phyloP scores from a whole-genome alignment of 805 yeast species.

The Candida gorgasii region DNA sequence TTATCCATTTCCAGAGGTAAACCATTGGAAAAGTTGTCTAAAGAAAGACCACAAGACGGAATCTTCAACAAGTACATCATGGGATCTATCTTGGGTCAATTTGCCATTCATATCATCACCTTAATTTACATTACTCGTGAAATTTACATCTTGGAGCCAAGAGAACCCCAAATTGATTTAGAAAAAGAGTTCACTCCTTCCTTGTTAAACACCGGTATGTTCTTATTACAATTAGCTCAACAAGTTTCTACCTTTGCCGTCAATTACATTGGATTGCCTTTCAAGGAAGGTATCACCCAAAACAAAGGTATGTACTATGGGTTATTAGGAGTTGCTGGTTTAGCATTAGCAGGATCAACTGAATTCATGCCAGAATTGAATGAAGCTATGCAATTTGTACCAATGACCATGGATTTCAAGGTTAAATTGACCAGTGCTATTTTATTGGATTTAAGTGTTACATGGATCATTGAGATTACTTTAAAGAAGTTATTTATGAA shows the following conservation, averaged over 20 bases:
- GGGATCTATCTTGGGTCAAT: constrained; percentile 97
- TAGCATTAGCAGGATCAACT: constrained; percentile 89
- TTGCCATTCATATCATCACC: constrained; percentile 85
- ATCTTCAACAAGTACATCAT: constrained; percentile 92
- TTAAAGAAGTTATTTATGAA: constrained; percentile 88
- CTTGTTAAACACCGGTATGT: constrained; percentile 92
- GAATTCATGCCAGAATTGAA: constrained; percentile 94
- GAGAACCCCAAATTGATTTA: constrained; percentile 85
- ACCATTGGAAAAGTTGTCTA: constrained; percentile 83
- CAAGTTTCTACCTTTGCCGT: constrained; percentile 98
- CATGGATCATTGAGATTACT: constrained; percentile 77
- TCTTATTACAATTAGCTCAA: constrained; percentile 89
- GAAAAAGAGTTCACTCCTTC: constrained; percentile 90
- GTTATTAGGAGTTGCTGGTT: constrained; percentile 81
- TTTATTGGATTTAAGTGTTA: constrained; percentile 70
- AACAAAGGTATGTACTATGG: constrained; percentile 98
- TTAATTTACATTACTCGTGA: constrained; percentile 80
- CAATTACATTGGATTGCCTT: constrained; percentile 95
- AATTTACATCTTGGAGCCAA: constrained; percentile 87
- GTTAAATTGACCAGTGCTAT: constrained; percentile 71
- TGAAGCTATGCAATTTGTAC: constrained; percentile 88
- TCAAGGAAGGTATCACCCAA: constrained; percentile 84
- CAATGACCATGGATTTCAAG: constrained; percentile 76
- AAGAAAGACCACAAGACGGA: constrained; percentile 96
- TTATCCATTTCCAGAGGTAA: constrained; percentile 92